These are phyloP conservation scores for Trypanosoma brucei DNA, from an alignment of 208 protist genomes.

Conservation along the genomic window DNA sequence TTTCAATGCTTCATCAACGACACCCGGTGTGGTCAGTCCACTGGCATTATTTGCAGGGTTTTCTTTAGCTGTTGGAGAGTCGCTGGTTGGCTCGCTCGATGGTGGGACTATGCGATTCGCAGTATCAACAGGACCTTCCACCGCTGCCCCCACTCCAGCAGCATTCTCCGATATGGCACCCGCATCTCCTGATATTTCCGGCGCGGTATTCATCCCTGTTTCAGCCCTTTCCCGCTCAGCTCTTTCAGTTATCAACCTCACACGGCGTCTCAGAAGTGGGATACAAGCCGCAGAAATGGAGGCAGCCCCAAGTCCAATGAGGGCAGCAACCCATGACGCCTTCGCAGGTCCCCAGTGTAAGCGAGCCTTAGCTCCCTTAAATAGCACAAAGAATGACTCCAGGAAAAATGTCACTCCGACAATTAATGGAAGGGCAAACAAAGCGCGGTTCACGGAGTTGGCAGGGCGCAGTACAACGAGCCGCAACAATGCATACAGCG, in stretches of 20 bases:
- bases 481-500: slow-evolving; percentile 51
- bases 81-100: not conserved
- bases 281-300: slow-evolving; percentile 47
- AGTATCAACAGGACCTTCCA: not conserved
- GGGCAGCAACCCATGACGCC: slow-evolving; percentile 49
- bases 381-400: slow-evolving; percentile 77
- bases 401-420: slow-evolving; percentile 70
- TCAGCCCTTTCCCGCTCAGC: slow-evolving; percentile 24
- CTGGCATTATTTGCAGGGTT: not conserved
- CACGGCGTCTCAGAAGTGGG: slow-evolving; percentile 44
- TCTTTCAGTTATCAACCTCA: slow-evolving; percentile 27
- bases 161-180: not conserved
- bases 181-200: not conserved
- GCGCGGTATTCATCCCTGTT: not conserved
- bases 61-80: not conserved
- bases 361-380: slow-evolving; percentile 56
- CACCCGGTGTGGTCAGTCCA: not conserved
- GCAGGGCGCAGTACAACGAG: slow-evolving; percentile 45
- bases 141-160: not conserved
- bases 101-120: slow-evolving; percentile 1
- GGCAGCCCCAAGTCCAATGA: slow-evolving; percentile 41
- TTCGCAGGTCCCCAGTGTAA: slow-evolving; percentile 51
- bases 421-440: slow-evolving; percentile 59
- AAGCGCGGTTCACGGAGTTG: slow-evolving; percentile 50
- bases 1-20: not conserved